Percentiles rank a stretch among this genome's conserved stretches.
Evolutionary conservation across 345 rosid species (phyloP).

Genomic region (Angophora floribunda): DNA sequence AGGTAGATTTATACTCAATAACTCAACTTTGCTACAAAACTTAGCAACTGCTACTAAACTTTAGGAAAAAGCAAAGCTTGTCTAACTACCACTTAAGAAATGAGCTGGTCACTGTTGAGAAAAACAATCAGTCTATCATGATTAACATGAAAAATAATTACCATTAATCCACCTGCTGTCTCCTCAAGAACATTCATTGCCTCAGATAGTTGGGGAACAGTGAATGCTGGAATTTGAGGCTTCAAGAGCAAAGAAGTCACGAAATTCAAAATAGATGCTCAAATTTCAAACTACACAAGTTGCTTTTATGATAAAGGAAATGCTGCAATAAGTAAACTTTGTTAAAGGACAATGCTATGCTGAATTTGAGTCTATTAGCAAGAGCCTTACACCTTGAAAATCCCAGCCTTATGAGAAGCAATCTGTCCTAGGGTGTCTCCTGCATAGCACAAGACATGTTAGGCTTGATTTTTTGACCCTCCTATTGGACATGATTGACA

Average conservation of each 20-base stretch:
- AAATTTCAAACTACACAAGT: slow-evolving; percentile 22
- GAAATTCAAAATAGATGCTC: slow-evolving; percentile 39
- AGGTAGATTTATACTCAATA: neutral
- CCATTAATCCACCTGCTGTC: slow-evolving; percentile 44
- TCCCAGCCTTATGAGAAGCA: slow-evolving; percentile 87
- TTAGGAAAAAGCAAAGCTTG: neutral
- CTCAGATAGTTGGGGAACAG: slow-evolving; percentile 67
- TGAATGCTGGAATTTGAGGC: slow-evolving; percentile 85
- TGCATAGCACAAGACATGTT: slow-evolving; percentile 11
- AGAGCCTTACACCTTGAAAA: slow-evolving; percentile 65
- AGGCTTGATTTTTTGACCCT: neutral
- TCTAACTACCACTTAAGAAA: neutral
- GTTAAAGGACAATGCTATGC: neutral
- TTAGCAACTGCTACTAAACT: neutral
- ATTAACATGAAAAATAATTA: slow-evolving; percentile 3
- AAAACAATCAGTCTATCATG: neutral
- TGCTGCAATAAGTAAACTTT: neutral
- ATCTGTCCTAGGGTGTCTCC: slow-evolving; percentile 69
- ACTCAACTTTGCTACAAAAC: neutral
- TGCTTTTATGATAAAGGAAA: slow-evolving; percentile 7
- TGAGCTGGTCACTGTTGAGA: neutral
- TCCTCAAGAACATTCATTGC: slow-evolving; percentile 72
- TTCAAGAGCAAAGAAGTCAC: slow-evolving; percentile 52
- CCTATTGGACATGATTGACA: neutral
- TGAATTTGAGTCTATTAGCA: neutral